Conservation (phyloP, 179 eudicot species). For the Corrigiola litoralis region DNA sequence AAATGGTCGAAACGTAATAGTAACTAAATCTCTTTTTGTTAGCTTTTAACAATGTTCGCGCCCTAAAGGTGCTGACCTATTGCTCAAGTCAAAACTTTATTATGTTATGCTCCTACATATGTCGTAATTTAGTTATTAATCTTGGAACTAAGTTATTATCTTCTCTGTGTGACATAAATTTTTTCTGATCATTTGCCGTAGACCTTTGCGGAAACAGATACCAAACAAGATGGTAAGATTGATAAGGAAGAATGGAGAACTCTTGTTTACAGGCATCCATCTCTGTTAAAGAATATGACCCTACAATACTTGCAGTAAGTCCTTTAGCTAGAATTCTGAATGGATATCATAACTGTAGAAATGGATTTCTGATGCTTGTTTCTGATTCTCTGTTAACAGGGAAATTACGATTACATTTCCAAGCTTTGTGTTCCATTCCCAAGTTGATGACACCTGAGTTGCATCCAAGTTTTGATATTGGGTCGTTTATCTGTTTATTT, state of each 20-base stretch:
- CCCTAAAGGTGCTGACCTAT: too few species aligned
- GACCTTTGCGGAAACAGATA: conserved; percentile 99
- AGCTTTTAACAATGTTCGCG: neutral
- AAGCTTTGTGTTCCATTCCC: conserved; percentile 80
- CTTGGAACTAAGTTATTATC: neutral
- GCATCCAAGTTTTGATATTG: conserved; percentile 10
- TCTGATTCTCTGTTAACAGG: conserved; percentile 34
- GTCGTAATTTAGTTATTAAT: neutral
- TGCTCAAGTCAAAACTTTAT: too few species aligned
- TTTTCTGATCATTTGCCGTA: conserved; percentile 21
- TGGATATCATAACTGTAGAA: neutral
- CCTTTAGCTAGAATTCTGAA: neutral
- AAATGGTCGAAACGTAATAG: neutral
- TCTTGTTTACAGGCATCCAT: conserved; percentile 81
- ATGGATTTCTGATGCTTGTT: neutral
- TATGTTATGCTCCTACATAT: too few species aligned
- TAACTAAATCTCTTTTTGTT: neutral
- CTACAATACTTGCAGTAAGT: conserved; percentile 94
- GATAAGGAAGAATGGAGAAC: conserved; percentile 99
- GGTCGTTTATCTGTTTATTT: conserved; percentile 10
- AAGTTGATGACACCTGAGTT: conserved; percentile 69
- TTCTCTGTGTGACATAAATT: neutral
- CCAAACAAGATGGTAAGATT: conserved; percentile 96
- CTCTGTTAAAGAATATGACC: conserved; percentile 93
- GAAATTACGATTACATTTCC: conserved; percentile 87